Percentiles rank a stretch among this genome's conserved stretches.
Conservation (phyloP, 106 monocot species). For the Cymbidium sinense region DNA sequence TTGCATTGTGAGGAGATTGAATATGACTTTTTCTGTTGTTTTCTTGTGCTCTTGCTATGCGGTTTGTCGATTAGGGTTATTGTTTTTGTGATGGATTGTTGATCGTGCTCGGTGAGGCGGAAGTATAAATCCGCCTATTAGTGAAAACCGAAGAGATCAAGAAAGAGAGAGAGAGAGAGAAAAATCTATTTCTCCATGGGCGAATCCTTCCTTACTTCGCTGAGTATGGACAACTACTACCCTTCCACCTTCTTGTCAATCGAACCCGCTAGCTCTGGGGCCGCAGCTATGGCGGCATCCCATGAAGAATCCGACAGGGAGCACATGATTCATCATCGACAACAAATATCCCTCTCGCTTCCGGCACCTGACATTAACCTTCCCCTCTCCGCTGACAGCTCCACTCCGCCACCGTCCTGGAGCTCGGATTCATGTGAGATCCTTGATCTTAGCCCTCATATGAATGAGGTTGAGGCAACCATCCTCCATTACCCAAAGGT, state of each 20-base stretch:
- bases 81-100: slow-evolving; percentile 7
- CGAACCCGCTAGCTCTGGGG: slow-evolving; percentile 17
- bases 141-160: not conserved
- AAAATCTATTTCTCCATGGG: slow-evolving; percentile 20
- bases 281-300: not conserved
- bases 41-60: not conserved
- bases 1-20: not conserved
- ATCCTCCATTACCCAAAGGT: slow-evolving; percentile 9
- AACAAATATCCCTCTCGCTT: slow-evolving; percentile 14
- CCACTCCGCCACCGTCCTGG: slow-evolving; percentile 28
- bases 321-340: slow-evolving; percentile 12
- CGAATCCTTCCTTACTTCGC: slow-evolving; percentile 33
- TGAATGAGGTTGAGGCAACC: slow-evolving; percentile 4
- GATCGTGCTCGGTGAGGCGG: slow-evolving; percentile 8
- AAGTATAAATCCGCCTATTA: slow-evolving; percentile 2
- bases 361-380: slow-evolving; percentile 62
- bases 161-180: not conserved
- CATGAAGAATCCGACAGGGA: slow-evolving; percentile 20
- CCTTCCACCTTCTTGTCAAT: slow-evolving; percentile 43
- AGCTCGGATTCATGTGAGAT: slow-evolving; percentile 14
- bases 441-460: slow-evolving; percentile 21
- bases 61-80: slow-evolving; percentile 16
- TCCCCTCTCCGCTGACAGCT: slow-evolving; percentile 41
- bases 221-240: slow-evolving; percentile 43
- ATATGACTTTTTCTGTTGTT: not conserved